Percentiles rank a stretch among this genome's conserved stretches.
Conservation (phyloP, 1,139 yeast genomes). For the Suhomyces atakaporum region DNA sequence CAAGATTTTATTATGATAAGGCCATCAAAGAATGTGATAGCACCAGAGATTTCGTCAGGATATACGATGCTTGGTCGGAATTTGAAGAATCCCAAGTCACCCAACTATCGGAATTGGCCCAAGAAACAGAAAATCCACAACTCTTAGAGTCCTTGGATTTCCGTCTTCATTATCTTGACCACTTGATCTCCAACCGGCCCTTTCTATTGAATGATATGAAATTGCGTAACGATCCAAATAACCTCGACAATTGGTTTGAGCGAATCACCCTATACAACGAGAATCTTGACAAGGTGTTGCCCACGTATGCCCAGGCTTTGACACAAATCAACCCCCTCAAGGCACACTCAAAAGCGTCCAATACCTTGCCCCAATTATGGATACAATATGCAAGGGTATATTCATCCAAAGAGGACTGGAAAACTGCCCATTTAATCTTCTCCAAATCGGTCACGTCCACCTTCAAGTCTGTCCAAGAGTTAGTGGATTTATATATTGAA, state of each 20-base stretch:
- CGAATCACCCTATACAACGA: conserved; percentile 49
- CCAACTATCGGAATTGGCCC: conserved; percentile 28
- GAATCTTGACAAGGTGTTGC: conserved; percentile 44
- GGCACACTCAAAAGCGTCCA: conserved; percentile 35
- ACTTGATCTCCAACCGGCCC: conserved; percentile 55
- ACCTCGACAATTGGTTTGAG: conserved; percentile 68
- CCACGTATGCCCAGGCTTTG: conserved; percentile 67
- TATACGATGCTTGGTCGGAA: conserved; percentile 66
- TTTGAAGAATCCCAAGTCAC: conserved; percentile 57
- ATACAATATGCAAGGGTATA: conserved; percentile 66
- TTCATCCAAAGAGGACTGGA: conserved; percentile 53
- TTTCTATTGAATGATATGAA: conserved; percentile 65
- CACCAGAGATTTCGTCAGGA: conserved; percentile 60
- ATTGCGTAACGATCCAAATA: conserved; percentile 62
- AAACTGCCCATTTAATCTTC: conserved; percentile 63
- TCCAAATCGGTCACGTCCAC: conserved; percentile 74
- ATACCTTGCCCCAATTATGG: conserved; percentile 63
- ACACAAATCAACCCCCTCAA: conserved; percentile 64
- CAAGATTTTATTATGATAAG: conserved; percentile 50
- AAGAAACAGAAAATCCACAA: neutral
- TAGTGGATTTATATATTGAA: conserved; percentile 65
- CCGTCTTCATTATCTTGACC: conserved; percentile 55
- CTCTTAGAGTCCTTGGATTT: conserved; percentile 34
- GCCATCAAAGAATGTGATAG: conserved; percentile 52
- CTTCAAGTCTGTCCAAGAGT: conserved; percentile 59